Percentiles rank a stretch among this genome's conserved stretches.
These are phyloP conservation scores for Colletotrichum tofieldiae DNA, from an alignment of 2,329 filamentous ascomycete species.

Conservation along the genomic window DNA sequence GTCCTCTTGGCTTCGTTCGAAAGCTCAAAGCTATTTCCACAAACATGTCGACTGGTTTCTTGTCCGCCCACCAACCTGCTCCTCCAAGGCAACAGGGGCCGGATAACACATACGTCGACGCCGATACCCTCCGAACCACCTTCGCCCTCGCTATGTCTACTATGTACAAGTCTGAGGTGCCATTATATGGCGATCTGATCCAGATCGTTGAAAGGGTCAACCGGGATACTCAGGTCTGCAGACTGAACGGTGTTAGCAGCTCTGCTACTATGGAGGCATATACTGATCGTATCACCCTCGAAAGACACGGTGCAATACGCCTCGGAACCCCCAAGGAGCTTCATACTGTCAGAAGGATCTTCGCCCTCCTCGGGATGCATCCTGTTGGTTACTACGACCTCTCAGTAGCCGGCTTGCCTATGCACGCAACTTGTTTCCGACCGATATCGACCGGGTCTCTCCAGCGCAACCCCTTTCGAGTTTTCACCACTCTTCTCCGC, in stretches of 20 bases:
- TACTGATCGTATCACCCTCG: constrained; percentile 40
- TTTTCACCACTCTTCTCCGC: constrained; percentile 56
- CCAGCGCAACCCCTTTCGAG: constrained; percentile 60
- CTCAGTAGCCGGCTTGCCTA: constrained; percentile 61
- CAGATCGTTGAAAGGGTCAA: constrained; percentile 51
- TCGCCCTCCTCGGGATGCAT: constrained; percentile 63
- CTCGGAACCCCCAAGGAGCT: constrained; percentile 63
- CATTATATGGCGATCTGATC: constrained; percentile 53
- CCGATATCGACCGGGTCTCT: constrained; percentile 55
- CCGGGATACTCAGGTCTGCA: constrained; percentile 19
- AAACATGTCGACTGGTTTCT: constrained; percentile 16
- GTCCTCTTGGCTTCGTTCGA: neutral
- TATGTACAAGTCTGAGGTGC: constrained; percentile 56
- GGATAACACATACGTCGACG: constrained; percentile 30
- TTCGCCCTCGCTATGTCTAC: constrained; percentile 53
- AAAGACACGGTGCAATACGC: constrained; percentile 64
- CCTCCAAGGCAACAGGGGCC: neutral
- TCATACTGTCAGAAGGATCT: constrained; percentile 59
- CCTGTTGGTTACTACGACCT: constrained; percentile 69
- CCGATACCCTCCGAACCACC: constrained; percentile 46
- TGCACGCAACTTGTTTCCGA: constrained; percentile 68
- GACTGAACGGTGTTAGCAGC: neutral
- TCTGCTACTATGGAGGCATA: constrained; percentile 13
- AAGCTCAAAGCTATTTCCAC: neutral
- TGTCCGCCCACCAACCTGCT: constrained; percentile 7